Conservation (phyloP, 176 grass and related monocot species). For the Musa acuminata region DNA sequence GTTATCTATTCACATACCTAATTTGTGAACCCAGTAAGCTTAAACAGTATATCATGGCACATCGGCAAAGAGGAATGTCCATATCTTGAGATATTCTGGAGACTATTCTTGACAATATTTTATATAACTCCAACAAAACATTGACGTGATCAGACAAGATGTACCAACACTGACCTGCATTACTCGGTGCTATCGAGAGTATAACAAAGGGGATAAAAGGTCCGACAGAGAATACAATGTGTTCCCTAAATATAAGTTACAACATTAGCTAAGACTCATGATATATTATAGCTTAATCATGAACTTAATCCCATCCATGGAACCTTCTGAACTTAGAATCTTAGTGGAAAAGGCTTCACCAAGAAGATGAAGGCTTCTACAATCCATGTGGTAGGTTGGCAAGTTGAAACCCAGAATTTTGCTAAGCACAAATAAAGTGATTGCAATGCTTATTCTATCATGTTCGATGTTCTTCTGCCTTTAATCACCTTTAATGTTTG, state of each 20-base stretch:
- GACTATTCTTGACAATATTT: background rate
- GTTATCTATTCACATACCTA: background rate
- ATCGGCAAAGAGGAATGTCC: too few species aligned
- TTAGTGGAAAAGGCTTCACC: background rate
- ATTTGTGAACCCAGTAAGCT: too few species aligned
- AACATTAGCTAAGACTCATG: background rate
- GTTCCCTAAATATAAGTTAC: background rate
- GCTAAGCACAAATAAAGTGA: background rate
- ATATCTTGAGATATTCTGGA: background rate
- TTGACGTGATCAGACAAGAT: background rate
- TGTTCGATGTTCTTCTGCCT: background rate
- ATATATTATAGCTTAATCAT: background rate
- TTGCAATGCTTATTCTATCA: background rate
- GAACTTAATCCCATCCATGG: background rate
- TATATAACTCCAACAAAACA: background rate
- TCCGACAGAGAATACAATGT: too few species aligned
- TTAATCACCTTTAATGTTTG: too few species aligned
- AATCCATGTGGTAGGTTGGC: background rate
- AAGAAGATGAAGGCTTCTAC: background rate
- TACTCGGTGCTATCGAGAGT: too few species aligned
- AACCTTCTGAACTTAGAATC: background rate
- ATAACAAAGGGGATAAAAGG: too few species aligned
- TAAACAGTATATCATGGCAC: too few species aligned
- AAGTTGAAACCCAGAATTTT: background rate
- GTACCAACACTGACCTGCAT: background rate